A percentile compares a stretch with the other conserved stretches of the same genome.
Evolutionary conservation across 345 rosid species (phyloP).

Genomic region (Lumnitzera littorea): DNA sequence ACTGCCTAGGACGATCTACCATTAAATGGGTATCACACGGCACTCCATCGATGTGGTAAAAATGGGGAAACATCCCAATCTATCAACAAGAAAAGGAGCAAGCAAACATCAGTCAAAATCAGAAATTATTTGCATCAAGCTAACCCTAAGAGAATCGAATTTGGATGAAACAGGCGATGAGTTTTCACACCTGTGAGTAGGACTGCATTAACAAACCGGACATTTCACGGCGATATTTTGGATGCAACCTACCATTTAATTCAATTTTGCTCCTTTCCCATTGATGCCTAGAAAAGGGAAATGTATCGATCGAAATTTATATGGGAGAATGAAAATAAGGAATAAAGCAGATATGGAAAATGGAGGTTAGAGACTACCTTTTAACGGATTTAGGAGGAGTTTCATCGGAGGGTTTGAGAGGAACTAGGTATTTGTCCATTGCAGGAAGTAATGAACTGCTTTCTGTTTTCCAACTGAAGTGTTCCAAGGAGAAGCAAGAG

Average conservation of each 20-base stretch:
- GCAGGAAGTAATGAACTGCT: neutral
- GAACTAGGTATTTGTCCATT: slow-evolving; percentile 15
- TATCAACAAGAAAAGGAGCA: slow-evolving; percentile 4
- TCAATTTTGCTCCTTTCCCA: slow-evolving; percentile 61
- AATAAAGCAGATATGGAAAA: neutral
- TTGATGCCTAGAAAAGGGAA: slow-evolving; percentile 15
- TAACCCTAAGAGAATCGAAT: no score
- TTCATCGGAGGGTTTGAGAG: slow-evolving; percentile 5
- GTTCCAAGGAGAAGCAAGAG: no score
- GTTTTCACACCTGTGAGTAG: slow-evolving; percentile 45
- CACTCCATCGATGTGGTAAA: slow-evolving; percentile 37
- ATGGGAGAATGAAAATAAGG: neutral
- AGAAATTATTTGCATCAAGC: no score
- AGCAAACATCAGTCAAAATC: neutral
- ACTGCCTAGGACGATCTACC: neutral
- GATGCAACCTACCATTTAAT: slow-evolving; percentile 46
- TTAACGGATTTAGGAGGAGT: neutral
- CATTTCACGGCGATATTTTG: slow-evolving; percentile 44
- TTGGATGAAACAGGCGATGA: neutral
- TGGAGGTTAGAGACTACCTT: slow-evolving; percentile 3
- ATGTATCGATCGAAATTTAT: no score
- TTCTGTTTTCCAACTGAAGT: no score
- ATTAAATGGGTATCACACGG: slow-evolving; percentile 56
- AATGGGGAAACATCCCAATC: slow-evolving; percentile 65
- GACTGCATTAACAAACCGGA: slow-evolving; percentile 53